Conservation (phyloP, 1,284 basidiomycete genomes). For the Leccinum subrobustum region DNA sequence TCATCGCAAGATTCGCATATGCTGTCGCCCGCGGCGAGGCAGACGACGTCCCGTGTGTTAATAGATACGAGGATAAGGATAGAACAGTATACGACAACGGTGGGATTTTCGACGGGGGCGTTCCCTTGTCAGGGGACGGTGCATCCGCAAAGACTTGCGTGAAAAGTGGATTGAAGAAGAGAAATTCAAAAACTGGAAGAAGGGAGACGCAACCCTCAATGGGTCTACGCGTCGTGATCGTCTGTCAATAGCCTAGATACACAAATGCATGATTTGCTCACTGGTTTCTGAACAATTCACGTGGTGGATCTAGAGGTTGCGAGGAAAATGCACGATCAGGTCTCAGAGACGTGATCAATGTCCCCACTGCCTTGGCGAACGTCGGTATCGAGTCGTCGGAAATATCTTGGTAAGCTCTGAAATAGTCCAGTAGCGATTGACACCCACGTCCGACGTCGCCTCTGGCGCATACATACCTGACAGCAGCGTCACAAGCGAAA, state of each 20-base stretch:
- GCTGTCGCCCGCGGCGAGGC: conserved; percentile 54
- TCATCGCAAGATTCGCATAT: conserved; percentile 57
- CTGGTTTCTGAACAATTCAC: conserved; percentile 58
- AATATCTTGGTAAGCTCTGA: conserved; percentile 52
- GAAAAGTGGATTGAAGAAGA: conserved; percentile 50
- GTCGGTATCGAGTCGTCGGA: conserved; percentile 51
- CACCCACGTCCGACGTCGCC: background rate
- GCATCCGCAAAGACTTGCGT: conserved; percentile 42
- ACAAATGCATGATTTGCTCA: conserved; percentile 29
- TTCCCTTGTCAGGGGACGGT: conserved; percentile 27
- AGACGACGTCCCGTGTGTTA: conserved; percentile 61
- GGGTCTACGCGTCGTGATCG: conserved; percentile 41
- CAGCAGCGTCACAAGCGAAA: conserved; percentile 33
- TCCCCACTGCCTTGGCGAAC: conserved; percentile 47
- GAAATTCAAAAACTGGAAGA: conserved; percentile 59
- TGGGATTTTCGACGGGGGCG: conserved; percentile 14
- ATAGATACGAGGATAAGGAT: conserved; percentile 58
- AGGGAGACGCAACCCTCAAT: conserved; percentile 53
- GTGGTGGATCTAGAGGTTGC: conserved; percentile 43
- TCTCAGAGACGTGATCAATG: conserved; percentile 49
- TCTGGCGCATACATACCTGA: conserved; percentile 43
- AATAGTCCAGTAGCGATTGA: too few relatives aligned
- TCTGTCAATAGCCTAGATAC: background rate
- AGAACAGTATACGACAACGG: conserved; percentile 48
- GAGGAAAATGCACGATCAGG: conserved; percentile 53